Evolutionary conservation across 202 grass and related monocot genomes (phyloP).

Genomic region (Bolboschoenoplectus hybrid): DNA sequence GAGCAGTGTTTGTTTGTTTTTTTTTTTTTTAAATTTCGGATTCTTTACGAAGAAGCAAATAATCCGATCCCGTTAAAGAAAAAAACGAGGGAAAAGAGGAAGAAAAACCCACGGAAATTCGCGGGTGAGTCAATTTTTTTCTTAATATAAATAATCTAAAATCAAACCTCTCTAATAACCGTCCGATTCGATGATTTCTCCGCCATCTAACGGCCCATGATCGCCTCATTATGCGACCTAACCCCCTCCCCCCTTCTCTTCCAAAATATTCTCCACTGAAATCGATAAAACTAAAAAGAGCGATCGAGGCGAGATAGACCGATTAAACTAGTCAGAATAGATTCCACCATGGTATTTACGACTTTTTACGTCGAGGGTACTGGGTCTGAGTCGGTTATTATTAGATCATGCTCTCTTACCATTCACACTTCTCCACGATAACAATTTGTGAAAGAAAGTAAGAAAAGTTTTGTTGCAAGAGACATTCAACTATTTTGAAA

Average conservation of each 20-base stretch:
- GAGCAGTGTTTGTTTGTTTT: neutral
- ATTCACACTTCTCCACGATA: neutral
- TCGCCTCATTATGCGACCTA: neutral
- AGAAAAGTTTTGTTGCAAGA: neutral
- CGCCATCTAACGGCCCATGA: neutral
- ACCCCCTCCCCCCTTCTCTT: neutral
- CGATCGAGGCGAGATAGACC: constrained; percentile 16
- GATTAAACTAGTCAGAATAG: constrained; percentile 34
- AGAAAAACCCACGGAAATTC: constrained; percentile 24
- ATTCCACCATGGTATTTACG: neutral
- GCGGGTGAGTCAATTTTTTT: constrained; percentile 37
- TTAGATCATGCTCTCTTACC: neutral
- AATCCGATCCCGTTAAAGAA: constrained; percentile 16
- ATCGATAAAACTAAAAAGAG: constrained; percentile 30
- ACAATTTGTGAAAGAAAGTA: neutral
- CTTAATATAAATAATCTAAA: constrained; percentile 24
- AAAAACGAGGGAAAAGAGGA: constrained; percentile 36
- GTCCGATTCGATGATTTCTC: constrained; percentile 2
- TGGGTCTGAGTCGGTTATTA: fast-evolving
- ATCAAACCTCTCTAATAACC: neutral
- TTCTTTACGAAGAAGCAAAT: neutral
- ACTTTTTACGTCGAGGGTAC: neutral
- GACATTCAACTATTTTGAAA: neutral
- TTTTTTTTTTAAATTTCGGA: constrained; percentile 12
- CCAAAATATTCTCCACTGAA: constrained; percentile 42